Evolutionary conservation across 2,329 filamentous ascomycete genomes (phyloP).

Genomic region (Penicillium olsonii): DNA sequence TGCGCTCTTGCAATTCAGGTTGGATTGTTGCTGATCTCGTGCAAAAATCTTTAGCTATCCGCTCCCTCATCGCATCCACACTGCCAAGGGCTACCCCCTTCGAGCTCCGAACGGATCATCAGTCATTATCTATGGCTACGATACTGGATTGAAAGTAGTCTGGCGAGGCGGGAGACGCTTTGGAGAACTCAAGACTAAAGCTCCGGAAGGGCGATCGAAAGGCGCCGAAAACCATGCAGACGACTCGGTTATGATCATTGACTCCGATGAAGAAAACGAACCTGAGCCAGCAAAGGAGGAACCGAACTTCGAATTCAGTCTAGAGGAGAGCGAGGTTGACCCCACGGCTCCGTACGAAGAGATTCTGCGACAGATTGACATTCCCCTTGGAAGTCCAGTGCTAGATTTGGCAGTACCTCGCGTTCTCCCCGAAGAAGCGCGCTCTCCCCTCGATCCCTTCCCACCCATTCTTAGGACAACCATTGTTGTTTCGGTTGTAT

Average conservation of each 20-base stretch:
- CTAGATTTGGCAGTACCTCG: slow-evolving; percentile 52
- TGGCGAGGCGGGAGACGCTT: slow-evolving; percentile 62
- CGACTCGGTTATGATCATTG: slow-evolving; percentile 57
- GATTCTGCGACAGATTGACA: slow-evolving; percentile 57
- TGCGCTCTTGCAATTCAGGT: neutral
- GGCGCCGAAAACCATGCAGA: slow-evolving; percentile 25
- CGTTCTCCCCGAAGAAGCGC: slow-evolving; percentile 45
- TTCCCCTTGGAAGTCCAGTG: slow-evolving; percentile 56
- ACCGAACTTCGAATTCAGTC: slow-evolving; percentile 48
- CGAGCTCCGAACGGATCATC: slow-evolving; percentile 63
- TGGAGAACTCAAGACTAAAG: slow-evolving; percentile 33
- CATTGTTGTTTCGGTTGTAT: slow-evolving; percentile 57
- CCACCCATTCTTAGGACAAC: slow-evolving; percentile 52
- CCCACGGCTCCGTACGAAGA: slow-evolving; percentile 56
- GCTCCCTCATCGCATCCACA: slow-evolving; percentile 59
- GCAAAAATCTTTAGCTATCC: slow-evolving; percentile 53
- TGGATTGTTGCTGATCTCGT: slow-evolving; percentile 8
- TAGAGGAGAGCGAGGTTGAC: slow-evolving; percentile 59
- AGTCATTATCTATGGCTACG: slow-evolving; percentile 61
- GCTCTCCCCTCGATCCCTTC: slow-evolving; percentile 44
- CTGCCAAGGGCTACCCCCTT: slow-evolving; percentile 59
- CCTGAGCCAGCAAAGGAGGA: slow-evolving; percentile 20
- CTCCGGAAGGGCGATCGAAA: slow-evolving; percentile 26
- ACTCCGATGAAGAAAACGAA: slow-evolving; percentile 57
- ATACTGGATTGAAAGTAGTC: slow-evolving; percentile 58